Evolutionary conservation across 306 rosid species (phyloP), one percentile per base, ranked within the genome.

Genomic region (Mimosa bimucronata): DNA sequence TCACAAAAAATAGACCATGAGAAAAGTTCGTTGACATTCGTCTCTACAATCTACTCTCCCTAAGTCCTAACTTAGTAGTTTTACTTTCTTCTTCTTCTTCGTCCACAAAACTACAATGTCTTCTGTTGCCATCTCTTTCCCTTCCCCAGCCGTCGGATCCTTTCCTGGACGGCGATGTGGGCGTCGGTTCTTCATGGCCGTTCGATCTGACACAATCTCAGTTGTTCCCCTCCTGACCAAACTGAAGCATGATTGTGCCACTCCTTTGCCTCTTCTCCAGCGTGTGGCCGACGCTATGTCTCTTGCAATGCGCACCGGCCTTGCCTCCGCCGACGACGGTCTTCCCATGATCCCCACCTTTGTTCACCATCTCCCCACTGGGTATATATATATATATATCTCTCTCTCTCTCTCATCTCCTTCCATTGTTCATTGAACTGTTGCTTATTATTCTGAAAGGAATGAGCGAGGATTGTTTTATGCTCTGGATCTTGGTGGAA

Each of bases 401-500:
- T 30, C 46, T 15, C 9, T 11, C 6, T n/a, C 21, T 55, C 2
- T 53, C 13, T 23, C 16, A 37, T 14, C 3, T 30, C 61, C 16
- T 6, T 53, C 31, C 5, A 12, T 12, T 37, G 25, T 8, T 16
- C 9, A 34, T 30, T 75, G 34, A 29, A 13, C 7, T 18, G 50
- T 42, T 60, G 23, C 9, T 37, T 34, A 10, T 31, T 28, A 10
- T 31, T 69, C 42, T 87, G 74, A 55, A 66, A 92, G 98, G 85
- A 92, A 92, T 37, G 98, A 94, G 89, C 82, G 81, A 57, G 98
- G 98, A 2, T 84, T 94, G 90, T 92, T 91, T 73, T 94, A 92
- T 87, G 98, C 95, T 19, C 79, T 92, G 91, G 98, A 94, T 90
- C 97, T 94, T 45, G 98, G 98, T 29, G 98, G 98, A 55, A 91